phyloP scores from a whole-genome alignment of 306 rosid species.

The Alnus glutinosa region DNA sequence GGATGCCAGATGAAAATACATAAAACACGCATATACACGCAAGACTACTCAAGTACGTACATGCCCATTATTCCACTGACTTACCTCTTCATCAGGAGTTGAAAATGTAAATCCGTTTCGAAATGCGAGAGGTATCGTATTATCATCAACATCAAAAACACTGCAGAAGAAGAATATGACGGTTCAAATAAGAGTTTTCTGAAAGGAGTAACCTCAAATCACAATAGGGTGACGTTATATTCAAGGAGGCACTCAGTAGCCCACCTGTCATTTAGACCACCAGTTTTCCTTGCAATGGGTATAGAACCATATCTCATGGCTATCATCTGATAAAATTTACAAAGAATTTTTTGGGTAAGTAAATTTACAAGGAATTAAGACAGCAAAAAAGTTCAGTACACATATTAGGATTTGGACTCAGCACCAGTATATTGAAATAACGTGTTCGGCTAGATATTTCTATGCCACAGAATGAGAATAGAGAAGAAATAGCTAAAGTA shows the following conservation, averaged over 20 bases:
- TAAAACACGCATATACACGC: background rate
- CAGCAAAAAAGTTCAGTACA: background rate
- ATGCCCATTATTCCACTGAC: background rate
- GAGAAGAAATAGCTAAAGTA: background rate
- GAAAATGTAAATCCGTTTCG: slow-evolving; percentile 82
- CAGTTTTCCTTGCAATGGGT: slow-evolving; percentile 92
- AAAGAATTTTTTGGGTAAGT: background rate
- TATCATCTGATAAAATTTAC: slow-evolving; percentile 70
- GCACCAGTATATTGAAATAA: background rate
- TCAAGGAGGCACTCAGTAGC: slow-evolving; percentile 15
- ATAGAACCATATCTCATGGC: slow-evolving; percentile 93
- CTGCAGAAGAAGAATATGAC: slow-evolving; percentile 43
- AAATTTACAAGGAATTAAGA: background rate
- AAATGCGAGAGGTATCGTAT: slow-evolving; percentile 65
- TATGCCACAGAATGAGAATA: background rate
- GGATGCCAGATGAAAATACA: background rate
- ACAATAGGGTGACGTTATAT: slow-evolving; percentile 4
- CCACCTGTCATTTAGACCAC: slow-evolving; percentile 96
- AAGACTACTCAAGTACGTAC: background rate
- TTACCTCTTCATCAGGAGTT: slow-evolving; percentile 81
- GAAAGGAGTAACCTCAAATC: slow-evolving; percentile 16
- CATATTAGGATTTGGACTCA: background rate
- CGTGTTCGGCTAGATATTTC: background rate
- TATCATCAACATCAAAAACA: slow-evolving; percentile 88
- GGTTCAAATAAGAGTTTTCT: slow-evolving; percentile 8